Percentiles rank a stretch among this genome's conserved stretches.
These are phyloP conservation scores for Corylus americana DNA, from an alignment of 306 rosid species.

Conservation along the genomic window DNA sequence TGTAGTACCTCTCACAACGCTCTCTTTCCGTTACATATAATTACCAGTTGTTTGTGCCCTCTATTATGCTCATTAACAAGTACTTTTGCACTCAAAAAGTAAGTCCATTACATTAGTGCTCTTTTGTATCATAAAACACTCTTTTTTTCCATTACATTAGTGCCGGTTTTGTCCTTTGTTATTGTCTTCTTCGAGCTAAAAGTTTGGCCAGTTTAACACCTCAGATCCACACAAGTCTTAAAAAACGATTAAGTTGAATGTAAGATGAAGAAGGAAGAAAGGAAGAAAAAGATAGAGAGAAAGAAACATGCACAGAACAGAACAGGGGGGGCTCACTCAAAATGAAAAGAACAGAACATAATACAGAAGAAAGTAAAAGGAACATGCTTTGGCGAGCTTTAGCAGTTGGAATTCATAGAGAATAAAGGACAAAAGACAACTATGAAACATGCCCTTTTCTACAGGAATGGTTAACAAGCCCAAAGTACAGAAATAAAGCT, in stretches of 20 bases:
- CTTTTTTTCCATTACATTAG: neutral
- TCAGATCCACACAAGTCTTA: neutral
- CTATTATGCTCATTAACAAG: neutral
- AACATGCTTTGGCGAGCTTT: neutral
- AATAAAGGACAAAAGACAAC: constrained; percentile 4
- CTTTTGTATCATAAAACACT: no score
- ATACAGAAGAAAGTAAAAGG: constrained; percentile 5
- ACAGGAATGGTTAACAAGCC: neutral
- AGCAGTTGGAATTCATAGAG: neutral
- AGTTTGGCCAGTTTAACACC: neutral
- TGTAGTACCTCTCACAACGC: no score
- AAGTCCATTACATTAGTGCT: no score
- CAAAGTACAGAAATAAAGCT: neutral
- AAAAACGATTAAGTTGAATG: neutral
- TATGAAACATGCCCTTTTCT: neutral
- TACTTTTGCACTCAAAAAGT: no score
- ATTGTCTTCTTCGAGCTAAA: neutral
- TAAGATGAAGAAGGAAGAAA: neutral
- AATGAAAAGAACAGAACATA: neutral
- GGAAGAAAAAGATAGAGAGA: neutral
- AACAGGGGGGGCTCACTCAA: neutral
- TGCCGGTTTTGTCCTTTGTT: neutral
- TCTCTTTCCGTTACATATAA: no score
- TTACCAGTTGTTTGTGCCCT: neutral
- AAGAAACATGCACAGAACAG: neutral